Percentiles rank a stretch among this genome's conserved stretches.
Conservation (phyloP, 2,329 filamentous ascomycete genomes). For the Alternaria dauci region DNA sequence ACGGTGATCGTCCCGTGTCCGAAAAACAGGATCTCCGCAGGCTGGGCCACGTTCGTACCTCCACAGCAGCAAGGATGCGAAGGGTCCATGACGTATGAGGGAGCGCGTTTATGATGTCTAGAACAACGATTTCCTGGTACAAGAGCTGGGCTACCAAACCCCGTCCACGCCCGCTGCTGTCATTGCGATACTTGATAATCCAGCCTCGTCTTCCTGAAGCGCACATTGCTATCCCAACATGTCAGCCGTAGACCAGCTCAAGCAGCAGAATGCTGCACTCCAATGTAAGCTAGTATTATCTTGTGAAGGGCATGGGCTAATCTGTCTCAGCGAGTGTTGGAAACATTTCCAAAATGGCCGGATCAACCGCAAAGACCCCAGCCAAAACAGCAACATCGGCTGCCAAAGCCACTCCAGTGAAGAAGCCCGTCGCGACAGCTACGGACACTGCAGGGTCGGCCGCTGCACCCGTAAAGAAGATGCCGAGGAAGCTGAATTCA, state of each 20-base stretch:
- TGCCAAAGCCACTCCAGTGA: conserved; percentile 24
- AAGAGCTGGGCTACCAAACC: background rate
- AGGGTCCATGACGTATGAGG: conserved; percentile 30
- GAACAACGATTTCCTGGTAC: conserved; percentile 12
- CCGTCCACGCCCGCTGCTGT: background rate
- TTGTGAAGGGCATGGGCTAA: conserved; percentile 7
- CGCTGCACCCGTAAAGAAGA: conserved; percentile 37
- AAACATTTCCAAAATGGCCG: conserved; percentile 40
- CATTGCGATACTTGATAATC: background rate
- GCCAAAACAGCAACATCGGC: conserved; percentile 28
- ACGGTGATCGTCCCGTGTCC: conserved; percentile 26
- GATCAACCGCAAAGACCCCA: conserved; percentile 33
- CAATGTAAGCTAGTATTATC: conserved; percentile 45
- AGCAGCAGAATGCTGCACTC: conserved; percentile 54
- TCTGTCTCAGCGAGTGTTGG: conserved; percentile 37
- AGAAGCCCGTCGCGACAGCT: conserved; percentile 21
- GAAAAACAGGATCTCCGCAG: conserved; percentile 32
- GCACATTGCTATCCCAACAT: conserved; percentile 27
- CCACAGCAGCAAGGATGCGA: conserved; percentile 24
- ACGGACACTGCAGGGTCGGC: conserved; percentile 19
- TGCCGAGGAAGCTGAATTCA: conserved; percentile 27
- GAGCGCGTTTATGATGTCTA: conserved; percentile 20
- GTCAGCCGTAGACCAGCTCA: conserved; percentile 50
- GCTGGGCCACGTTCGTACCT: conserved; percentile 17
- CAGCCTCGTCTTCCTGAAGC: background rate